Conservation (phyloP, 2,329 filamentous ascomycete species). For the Chalaropsis thielavioides region DNA sequence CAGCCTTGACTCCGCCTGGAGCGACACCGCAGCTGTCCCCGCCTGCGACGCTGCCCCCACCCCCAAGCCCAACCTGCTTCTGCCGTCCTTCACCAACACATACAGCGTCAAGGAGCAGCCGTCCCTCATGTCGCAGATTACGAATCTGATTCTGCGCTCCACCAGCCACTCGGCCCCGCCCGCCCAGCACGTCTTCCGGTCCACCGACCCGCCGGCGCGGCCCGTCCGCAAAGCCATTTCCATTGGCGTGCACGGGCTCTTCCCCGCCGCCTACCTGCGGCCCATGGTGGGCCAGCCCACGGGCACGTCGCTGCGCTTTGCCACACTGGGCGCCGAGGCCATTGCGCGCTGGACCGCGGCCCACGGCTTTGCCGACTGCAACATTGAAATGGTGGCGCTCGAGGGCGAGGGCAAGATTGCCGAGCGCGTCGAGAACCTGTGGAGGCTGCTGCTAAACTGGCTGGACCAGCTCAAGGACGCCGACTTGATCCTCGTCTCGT, state of each 20-base stretch:
- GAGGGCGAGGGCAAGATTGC: slow-evolving; percentile 89
- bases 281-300: slow-evolving; percentile 88
- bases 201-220: slow-evolving; percentile 42
- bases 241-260: slow-evolving; percentile 89
- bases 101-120: slow-evolving; percentile 54
- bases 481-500: slow-evolving; percentile 82
- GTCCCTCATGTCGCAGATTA: slow-evolving; percentile 54
- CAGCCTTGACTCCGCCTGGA: slow-evolving; percentile 4
- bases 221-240: slow-evolving; percentile 75
- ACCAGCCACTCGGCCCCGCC: slow-evolving; percentile 37
- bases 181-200: slow-evolving; percentile 58
- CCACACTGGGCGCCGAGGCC: slow-evolving; percentile 68
- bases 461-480: slow-evolving; percentile 77
- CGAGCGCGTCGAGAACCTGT: slow-evolving; percentile 79
- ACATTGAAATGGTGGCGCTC: slow-evolving; percentile 85
- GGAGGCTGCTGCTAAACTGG: slow-evolving; percentile 91
- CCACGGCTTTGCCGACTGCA: slow-evolving; percentile 56
- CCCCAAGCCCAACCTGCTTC: slow-evolving; percentile 43
- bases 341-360: slow-evolving; percentile 70
- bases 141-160: slow-evolving; percentile 39
- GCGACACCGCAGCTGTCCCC: neutral
- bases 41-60: slow-evolving; percentile 23
- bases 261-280: slow-evolving; percentile 75
- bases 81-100: slow-evolving; percentile 55
- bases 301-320: slow-evolving; percentile 86